Evolutionary conservation across 257 asterid genomes (phyloP).

Genomic region (Penstemon barbatus): DNA sequence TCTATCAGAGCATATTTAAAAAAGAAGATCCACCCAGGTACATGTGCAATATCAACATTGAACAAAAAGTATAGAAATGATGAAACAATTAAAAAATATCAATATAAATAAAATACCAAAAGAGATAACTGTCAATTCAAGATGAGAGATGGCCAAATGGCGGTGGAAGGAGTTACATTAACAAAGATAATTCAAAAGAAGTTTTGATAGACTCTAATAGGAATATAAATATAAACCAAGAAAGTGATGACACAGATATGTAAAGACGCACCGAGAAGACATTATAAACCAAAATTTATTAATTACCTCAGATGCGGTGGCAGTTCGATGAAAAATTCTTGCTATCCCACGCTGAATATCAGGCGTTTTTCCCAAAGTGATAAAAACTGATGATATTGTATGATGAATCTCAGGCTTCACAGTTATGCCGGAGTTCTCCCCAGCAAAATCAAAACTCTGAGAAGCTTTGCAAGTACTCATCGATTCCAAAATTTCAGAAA

Average conservation of each 20-base stretch:
- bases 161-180: not conserved
- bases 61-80: not conserved
- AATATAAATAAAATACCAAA: not conserved
- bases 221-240: not conserved
- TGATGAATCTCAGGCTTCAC: conserved; percentile 61
- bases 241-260: conserved; percentile 11
- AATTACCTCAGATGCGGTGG: conserved; percentile 85
- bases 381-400: conserved; percentile 63
- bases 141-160: not conserved
- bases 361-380: conserved; percentile 59
- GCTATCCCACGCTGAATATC: conserved; percentile 96
- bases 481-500: conserved; percentile 80
- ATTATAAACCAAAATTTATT: conserved; percentile 10
- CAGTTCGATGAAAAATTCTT: conserved; percentile 83
- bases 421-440: conserved; percentile 39
- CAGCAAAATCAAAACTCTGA: conserved; percentile 29
- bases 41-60: conserved; percentile 2
- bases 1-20: not conserved
- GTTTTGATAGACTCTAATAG: not conserved
- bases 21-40: not conserved
- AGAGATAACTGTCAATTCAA: not conserved
- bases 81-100: not conserved
- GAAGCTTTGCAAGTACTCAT: conserved; percentile 55
- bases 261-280: not conserved
- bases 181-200: not conserved